These are phyloP conservation scores for Camelina neglecta DNA, from an alignment of 345 rosid species.

Conservation along the genomic window DNA sequence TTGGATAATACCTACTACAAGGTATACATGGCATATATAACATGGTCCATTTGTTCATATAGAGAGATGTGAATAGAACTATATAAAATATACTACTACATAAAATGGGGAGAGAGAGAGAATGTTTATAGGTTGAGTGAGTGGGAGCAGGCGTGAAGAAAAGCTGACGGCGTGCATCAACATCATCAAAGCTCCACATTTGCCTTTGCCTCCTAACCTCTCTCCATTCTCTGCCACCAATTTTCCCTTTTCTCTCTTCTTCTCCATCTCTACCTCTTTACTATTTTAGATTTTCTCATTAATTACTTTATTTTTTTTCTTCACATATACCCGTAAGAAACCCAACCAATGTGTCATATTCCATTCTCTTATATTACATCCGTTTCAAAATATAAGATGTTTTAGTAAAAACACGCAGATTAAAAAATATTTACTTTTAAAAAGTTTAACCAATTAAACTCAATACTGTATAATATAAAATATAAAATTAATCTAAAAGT, in stretches of 20 bases:
- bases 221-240: constrained; percentile 71
- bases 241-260: constrained; percentile 36
- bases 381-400: no score
- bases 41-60: constrained; percentile 13
- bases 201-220: constrained; percentile 71
- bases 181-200: constrained; percentile 76
- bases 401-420: no score
- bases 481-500: no score
- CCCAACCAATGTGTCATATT: constrained; percentile 41
- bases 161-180: constrained; percentile 99
- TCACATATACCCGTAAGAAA: constrained; percentile 35
- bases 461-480: no score
- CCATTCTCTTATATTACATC: constrained; percentile 33
- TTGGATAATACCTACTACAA: background rate
- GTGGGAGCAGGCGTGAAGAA: constrained; percentile 54
- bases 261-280: constrained; percentile 31
- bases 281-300: constrained; percentile 26
- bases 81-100: background rate
- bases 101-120: constrained; percentile 26
- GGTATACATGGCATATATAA: constrained; percentile 1
- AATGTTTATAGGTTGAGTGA: constrained; percentile 48
- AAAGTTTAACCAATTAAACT: no score
- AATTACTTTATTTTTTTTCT: background rate
- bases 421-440: no score
- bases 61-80: constrained; percentile 27